Base-by-base conservation (phyloP, 1,284 basidiomycete species). In the Mrakiaceae sp. region DNA sequence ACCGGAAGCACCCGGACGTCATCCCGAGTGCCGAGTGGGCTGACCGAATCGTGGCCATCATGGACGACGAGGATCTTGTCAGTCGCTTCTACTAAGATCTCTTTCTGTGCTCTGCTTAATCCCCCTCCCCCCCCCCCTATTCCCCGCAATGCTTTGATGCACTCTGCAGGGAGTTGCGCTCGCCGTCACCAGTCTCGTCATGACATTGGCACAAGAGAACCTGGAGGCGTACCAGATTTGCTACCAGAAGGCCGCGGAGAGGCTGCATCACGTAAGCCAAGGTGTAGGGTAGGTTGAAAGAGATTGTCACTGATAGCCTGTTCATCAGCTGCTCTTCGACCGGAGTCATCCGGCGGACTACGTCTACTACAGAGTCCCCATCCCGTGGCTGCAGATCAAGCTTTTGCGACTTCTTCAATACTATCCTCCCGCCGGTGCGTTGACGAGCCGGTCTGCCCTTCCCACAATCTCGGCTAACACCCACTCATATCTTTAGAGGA, bases 21-120 rank as follows among this genome's bases (percentile, higher is more conserved):
- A 87, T 98, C 67, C 90, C 91, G 40, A 87, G 90, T 0, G 84
- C 84, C 44, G 96, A 98, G 72, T 99, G 96, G 96, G 95, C 93
- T 0, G 78, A 94, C 67, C 86, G 95, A 58, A 90, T 98, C 70
- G 86, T 98, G 11, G 86, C 91, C 4, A 84, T 98, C 70, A 92
- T 98, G 87, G 92, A 95, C 72, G 93, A 98, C 71, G 81, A 82
- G 48, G 88, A 99, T 75, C 77, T 98, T 73, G 90, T 88, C 42
- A 46, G 76, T 54, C 42, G 14, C 73, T 68, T 40, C 8, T 57
- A 40, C 44, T 62, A 39, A 8, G 6, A 5, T 9, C 27, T 27
- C 42, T 27, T 44, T 6, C 46, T 52, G 27, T 44, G 2, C 27
- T 27, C 27, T 27, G 27, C n/a, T 39, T 4, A 53, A n/a, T 16